Conservation (phyloP, 1,284 basidiomycete species). For the Trametes versicolor region DNA sequence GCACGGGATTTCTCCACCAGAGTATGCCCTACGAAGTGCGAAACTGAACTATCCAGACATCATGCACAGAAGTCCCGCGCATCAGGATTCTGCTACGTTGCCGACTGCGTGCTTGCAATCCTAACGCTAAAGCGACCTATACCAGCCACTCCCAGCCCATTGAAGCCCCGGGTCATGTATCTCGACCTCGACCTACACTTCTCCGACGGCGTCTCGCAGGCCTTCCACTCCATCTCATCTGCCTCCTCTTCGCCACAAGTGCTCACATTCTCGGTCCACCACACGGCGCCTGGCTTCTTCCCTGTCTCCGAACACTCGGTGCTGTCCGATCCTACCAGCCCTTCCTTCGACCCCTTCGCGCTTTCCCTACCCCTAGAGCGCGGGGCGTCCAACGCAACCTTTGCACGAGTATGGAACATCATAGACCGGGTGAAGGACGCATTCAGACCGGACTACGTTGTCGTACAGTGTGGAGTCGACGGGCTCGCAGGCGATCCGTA, state of each 20-base stretch:
- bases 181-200: slow-evolving; percentile 94
- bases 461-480: slow-evolving; percentile 90
- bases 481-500: slow-evolving; percentile 87
- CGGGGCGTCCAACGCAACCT: slow-evolving; percentile 73
- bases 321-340: slow-evolving; percentile 53
- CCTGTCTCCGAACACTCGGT: slow-evolving; percentile 68
- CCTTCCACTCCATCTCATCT: slow-evolving; percentile 58
- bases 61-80: slow-evolving; percentile 80
- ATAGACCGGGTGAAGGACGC: slow-evolving; percentile 70
- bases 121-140: slow-evolving; percentile 49
- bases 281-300: slow-evolving; percentile 85
- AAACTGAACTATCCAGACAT: slow-evolving; percentile 57
- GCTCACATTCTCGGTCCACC: slow-evolving; percentile 88
- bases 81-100: slow-evolving; percentile 94
- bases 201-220: slow-evolving; percentile 87
- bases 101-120: slow-evolving; percentile 88
- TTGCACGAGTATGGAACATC: slow-evolving; percentile 67
- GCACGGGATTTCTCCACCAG: neutral
- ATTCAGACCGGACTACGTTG: slow-evolving; percentile 81
- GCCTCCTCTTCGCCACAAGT: slow-evolving; percentile 56
- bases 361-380: slow-evolving; percentile 77
- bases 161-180: slow-evolving; percentile 82
- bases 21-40: slow-evolving; percentile 26
- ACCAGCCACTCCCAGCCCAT: slow-evolving; percentile 18
- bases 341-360: slow-evolving; percentile 73